These are phyloP conservation scores for Trichophaea hybrida DNA, from an alignment of 2,329 filamentous ascomycete genomes.

Conservation along the genomic window DNA sequence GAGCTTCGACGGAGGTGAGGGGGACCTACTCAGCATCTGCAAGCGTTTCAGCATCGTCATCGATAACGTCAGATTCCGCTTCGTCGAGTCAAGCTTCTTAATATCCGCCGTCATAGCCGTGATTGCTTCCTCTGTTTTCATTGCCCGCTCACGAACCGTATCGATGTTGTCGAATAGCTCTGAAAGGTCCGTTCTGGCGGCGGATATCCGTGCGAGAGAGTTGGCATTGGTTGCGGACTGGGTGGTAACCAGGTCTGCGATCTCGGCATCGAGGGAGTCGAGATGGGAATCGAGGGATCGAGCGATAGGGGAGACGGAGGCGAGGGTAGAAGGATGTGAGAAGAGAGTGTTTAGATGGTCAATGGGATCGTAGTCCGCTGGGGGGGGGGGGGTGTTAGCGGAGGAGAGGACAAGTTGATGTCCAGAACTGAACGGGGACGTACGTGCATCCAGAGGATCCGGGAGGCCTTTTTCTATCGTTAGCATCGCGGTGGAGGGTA, in stretches of 20 bases:
- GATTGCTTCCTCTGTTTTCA: slow-evolving; percentile 88
- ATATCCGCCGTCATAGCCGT: slow-evolving; percentile 99
- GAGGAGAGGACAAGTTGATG: not conserved
- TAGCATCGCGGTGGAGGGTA: not conserved
- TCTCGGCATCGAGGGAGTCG: slow-evolving; percentile 66
- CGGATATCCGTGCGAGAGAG: slow-evolving; percentile 79
- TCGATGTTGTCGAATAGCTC: slow-evolving; percentile 91
- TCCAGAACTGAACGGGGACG: not conserved
- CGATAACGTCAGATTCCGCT: slow-evolving; percentile 86
- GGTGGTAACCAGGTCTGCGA: slow-evolving; percentile 53
- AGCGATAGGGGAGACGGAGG: slow-evolving; percentile 61
- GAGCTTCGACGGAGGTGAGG: not conserved
- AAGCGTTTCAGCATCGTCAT: slow-evolving; percentile 96
- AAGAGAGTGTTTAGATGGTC: slow-evolving; percentile 89
- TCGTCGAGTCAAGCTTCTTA: slow-evolving; percentile 89
- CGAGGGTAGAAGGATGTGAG: slow-evolving; percentile 71
- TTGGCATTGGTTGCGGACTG: slow-evolving; percentile 78
- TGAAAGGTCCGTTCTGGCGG: slow-evolving; percentile 75
- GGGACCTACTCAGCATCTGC: slow-evolving; percentile 63
- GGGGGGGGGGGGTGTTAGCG: slow-evolving; percentile 28
- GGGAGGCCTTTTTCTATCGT: not conserved
- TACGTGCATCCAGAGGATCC: slow-evolving; percentile 1
- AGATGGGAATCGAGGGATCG: slow-evolving; percentile 58
- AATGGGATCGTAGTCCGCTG: slow-evolving; percentile 80
- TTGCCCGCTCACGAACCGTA: slow-evolving; percentile 71